Evolutionary conservation across 2,329 filamentous ascomycete genomes (phyloP), one percentile per base, ranked within the genome.

Genomic region (Fusarium phyllophilum): DNA sequence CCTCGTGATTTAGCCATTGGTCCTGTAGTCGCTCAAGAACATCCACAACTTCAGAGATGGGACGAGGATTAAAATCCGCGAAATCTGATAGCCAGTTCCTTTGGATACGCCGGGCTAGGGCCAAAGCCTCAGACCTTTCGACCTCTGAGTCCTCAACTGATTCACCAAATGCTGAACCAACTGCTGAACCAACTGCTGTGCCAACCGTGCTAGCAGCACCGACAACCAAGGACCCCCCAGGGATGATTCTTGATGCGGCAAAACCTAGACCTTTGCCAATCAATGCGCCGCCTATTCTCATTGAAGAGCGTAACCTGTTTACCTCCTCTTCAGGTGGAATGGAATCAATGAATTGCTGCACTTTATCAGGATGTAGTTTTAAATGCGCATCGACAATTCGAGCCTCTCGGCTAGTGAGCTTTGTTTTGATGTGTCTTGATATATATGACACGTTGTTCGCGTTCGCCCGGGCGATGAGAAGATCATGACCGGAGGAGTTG

Each of bases 101-200:
- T 36, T 57, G 41, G 9, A 57, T 45, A 3, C 29, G 1, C 0
- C 13, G 2, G 3, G 54, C 54, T 0, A 57, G 1, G 0, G 22
- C 54, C 3, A 57, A 9, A 14, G 39, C 54, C 8, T 45, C 12
- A 0, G 54, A 57, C 0, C 12, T 34, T 4, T 57, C 41, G 22
- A 57, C 41, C 0, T 5, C 20, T 3, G 11, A 46, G 18, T 46
- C 17, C 5, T 46, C 41, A 10, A 42, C 22, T 10, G 8, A n/a
- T 2, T 42, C 8, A 10, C 8, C 22, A n/a, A 14, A 12, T 5
- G 38, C 38, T 20, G 18, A 8, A 39, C 38, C 20, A 39, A 26
- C 5, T 26, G 26, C 26, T 26, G 6, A 26, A 26, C 26, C 26
- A 26, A 6, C n/a, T n/a, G n/a, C n/a, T n/a, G n/a, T n/a, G n/a